These are phyloP conservation scores for Cyclanthera cordifolia DNA, from an alignment of 306 rosid species.

Conservation along the genomic window DNA sequence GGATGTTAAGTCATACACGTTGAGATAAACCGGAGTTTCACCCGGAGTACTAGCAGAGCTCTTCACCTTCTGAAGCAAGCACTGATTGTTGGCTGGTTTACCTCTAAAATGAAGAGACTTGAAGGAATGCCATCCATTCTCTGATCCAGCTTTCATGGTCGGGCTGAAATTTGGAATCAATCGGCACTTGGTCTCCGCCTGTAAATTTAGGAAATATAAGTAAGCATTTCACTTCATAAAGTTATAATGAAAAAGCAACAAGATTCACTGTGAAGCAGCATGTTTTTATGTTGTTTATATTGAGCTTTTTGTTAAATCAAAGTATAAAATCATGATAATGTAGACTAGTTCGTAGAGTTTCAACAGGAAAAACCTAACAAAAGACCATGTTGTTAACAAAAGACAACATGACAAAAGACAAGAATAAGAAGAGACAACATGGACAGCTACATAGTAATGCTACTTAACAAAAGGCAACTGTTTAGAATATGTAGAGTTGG, in stretches of 20 bases:
- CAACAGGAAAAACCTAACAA: too few relatives aligned
- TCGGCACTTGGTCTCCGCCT: background rate
- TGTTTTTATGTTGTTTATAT: too few relatives aligned
- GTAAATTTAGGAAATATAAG: background rate
- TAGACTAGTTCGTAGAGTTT: too few relatives aligned
- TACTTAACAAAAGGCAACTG: background rate
- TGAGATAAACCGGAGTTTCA: conserved; percentile 12
- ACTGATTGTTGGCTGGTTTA: conserved; percentile 1
- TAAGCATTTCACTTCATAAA: background rate
- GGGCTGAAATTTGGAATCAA: background rate
- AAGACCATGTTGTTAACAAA: too few relatives aligned
- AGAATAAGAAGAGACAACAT: background rate
- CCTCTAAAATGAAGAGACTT: conserved; percentile 10
- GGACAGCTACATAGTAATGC: background rate
- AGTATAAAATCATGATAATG: background rate
- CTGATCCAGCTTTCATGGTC: conserved; percentile 8
- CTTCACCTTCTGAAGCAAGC: conserved; percentile 15
- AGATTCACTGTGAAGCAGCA: too few relatives aligned
- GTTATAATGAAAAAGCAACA: background rate
- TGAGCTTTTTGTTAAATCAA: background rate
- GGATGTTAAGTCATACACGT: conserved; percentile 15
- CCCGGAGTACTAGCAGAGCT: background rate
- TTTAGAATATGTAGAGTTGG: background rate
- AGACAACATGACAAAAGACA: too few relatives aligned
- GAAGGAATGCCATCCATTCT: conserved; percentile 11